Evolutionary conservation across 139 green algal genomes (phyloP).

Genomic region (Chlorella sp.): DNA sequence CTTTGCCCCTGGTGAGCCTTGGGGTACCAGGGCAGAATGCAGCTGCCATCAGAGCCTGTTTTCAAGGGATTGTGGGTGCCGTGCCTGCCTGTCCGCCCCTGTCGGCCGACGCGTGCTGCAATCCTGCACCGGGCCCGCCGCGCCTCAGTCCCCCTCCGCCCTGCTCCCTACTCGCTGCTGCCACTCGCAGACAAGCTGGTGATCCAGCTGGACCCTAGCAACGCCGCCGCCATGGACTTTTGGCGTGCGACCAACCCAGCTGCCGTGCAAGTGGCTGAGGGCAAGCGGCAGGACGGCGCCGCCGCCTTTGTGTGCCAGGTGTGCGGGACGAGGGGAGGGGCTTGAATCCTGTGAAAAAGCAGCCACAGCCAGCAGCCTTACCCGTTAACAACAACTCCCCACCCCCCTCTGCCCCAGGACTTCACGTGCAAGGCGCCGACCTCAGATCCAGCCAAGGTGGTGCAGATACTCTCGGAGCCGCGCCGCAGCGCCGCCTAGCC

Average conservation of each 20-base stretch:
- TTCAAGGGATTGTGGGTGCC: too few relatives aligned
- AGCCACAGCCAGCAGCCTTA: background rate
- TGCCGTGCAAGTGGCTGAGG: constrained; percentile 68
- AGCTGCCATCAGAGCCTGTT: too few relatives aligned
- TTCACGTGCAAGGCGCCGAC: constrained; percentile 80
- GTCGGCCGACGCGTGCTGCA: too few relatives aligned
- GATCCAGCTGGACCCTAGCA: constrained; percentile 13
- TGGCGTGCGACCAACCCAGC: constrained; percentile 74
- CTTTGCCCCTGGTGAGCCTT: constrained; percentile 43
- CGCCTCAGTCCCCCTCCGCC: background rate
- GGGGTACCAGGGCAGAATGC: too few relatives aligned
- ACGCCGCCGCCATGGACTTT: constrained; percentile 40
- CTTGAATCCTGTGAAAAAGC: background rate
- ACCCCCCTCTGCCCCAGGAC: constrained; percentile 53
- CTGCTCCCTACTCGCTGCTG: too few relatives aligned
- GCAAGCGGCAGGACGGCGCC: background rate
- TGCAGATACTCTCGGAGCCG: constrained; percentile 44
- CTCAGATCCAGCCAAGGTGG: constrained; percentile 49
- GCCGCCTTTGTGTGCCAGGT: constrained; percentile 58
- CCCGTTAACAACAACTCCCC: background rate
- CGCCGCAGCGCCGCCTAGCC: background rate
- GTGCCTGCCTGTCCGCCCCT: too few relatives aligned
- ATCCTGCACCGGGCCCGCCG: too few relatives aligned
- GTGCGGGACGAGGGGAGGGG: constrained; percentile 41
- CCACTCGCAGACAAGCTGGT: constrained; percentile 40